Percentiles rank a stretch among this genome's conserved stretches.
These are phyloP conservation scores for sunflower (Helianthus annuus) DNA, from an alignment of 129 eudicot species.

Conservation along the genomic window DNA sequence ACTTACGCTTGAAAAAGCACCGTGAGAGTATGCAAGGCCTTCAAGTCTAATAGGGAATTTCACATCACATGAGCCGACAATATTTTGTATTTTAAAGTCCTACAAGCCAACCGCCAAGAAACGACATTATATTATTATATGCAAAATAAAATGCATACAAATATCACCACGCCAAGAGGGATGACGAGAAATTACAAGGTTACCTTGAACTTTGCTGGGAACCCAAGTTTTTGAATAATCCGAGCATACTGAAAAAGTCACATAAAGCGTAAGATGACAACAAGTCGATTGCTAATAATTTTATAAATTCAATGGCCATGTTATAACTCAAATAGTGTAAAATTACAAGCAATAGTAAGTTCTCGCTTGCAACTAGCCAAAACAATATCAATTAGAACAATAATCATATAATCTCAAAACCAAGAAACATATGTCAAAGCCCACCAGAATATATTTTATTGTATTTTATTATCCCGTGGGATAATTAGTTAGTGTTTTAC, in stretches of 20 bases:
- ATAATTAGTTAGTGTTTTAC: neutral
- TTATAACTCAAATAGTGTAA: neutral
- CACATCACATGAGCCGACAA: conserved; percentile 92
- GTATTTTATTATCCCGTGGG: neutral
- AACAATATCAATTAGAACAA: neutral
- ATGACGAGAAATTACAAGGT: neutral
- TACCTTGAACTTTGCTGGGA: conserved; percentile 86
- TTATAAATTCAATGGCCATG: too few relatives aligned
- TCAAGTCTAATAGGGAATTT: conserved; percentile 90
- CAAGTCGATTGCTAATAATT: neutral
- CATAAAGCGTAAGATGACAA: neutral
- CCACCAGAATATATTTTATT: neutral
- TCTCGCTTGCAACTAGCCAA: neutral
- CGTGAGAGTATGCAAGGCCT: conserved; percentile 79
- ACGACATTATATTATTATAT: neutral
- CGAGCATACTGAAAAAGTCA: conserved; percentile 65
- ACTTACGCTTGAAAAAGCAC: conserved; percentile 89
- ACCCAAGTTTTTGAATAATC: conserved; percentile 86
- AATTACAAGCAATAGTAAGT: neutral
- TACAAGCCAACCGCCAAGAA: conserved; percentile 33
- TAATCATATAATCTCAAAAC: neutral
- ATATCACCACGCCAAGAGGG: neutral
- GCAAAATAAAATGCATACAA: neutral
- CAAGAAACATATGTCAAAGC: conserved; percentile 6
- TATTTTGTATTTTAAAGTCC: conserved; percentile 91